These are phyloP conservation scores for Phalaenopsis hybrid DNA, from an alignment of 116 monocot genomes.

Conservation along the genomic window DNA sequence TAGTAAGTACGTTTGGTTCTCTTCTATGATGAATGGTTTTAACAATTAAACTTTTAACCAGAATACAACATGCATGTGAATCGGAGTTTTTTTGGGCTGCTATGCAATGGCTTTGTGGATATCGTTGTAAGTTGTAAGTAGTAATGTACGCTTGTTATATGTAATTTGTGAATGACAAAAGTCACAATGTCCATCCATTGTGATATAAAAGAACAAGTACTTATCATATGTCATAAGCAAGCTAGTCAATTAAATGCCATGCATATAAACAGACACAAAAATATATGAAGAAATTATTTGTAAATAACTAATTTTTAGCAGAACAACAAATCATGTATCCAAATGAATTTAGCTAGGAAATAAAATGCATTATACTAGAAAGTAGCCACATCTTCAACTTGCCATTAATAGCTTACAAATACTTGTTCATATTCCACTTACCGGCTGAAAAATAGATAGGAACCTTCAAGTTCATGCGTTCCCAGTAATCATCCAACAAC, in stretches of 20 bases:
- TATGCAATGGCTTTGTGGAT: no score
- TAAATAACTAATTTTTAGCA: background rate
- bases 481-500: slow-evolving; percentile 91
- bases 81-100: no score
- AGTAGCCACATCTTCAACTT: background rate
- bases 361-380: background rate
- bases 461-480: slow-evolving; percentile 78
- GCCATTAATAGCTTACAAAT: background rate
- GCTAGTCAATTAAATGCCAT: background rate
- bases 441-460: slow-evolving; percentile 95
- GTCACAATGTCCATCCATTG: no score
- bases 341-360: background rate
- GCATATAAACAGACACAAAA: background rate
- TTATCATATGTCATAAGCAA: no score
- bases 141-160: no score
- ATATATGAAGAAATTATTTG: background rate
- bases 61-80: no score
- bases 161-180: no score
- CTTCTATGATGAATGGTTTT: no score
- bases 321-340: background rate
- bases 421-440: slow-evolving; percentile 13
- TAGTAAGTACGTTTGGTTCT: no score
- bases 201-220: no score
- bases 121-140: no score
- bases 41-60: no score